Base-by-base conservation (phyloP, 306 rosid species). In the Vicia villosa region DNA sequence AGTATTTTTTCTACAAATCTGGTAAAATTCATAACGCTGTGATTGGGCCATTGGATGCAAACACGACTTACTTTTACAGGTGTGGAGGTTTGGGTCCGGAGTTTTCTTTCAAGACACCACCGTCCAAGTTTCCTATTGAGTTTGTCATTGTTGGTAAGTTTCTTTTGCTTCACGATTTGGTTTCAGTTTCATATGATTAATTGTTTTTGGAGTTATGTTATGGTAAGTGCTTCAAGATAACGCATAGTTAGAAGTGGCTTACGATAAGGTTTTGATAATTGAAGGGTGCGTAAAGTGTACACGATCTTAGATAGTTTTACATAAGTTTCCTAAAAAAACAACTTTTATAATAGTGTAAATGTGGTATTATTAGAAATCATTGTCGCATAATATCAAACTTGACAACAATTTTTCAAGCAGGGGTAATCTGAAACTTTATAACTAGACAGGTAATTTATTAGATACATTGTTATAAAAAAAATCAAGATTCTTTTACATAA, bases 61-160 rank as follows among this genome's bases (percentile, higher is more conserved):
- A 26, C 37, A 81, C 82, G 8, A 73, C 63, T 63, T 81, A 81
- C 72, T 81, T 68, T 62, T 81, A 81, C 74, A 22, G 67, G 5
- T 81, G 85, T 13, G 80, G 82, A 3, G 82, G 80, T 0, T 81
- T 61, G 1, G 82, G 67, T 0, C 96, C 88, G 0, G 90, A 90
- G 40, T 88, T 79, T 77, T 88, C 86, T 12, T 81, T 90, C 74
- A 86, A 69, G 81, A 86, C 88, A 6, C 92, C 96, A 1, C 88
- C 95, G 0, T 11, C 75, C 1, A 45, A 58, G 14, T 77, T 88
- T 60, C 96, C 96, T 6, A 16, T 88, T 41, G 85, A 90, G 20
- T 86, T 90, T 59, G 96, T 64, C 9, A 84, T 90, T 16, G 84
- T 80, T 42, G 96, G 96, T 90, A 57, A 54, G 91, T 83, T 28